A percentile compares a stretch with the other conserved stretches of the same genome.
Evolutionary conservation across 169 alveolate genomes (phyloP).

Genomic region (Plasmodium berghei): DNA sequence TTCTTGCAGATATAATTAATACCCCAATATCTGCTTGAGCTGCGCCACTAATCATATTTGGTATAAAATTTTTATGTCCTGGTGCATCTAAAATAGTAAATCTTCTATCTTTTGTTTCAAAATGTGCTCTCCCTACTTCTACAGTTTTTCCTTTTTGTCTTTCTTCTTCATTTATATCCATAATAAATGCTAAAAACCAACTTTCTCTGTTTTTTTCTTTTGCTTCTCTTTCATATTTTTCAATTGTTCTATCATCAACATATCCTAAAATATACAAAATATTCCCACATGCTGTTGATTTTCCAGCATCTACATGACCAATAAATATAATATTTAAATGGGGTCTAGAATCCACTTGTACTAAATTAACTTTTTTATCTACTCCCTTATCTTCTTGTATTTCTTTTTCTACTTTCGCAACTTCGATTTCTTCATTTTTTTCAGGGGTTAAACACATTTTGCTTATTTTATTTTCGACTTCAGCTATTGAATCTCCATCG

Average conservation of each 20-base stretch:
- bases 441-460: conserved; percentile 1
- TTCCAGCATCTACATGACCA: conserved; percentile 99
- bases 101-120: conserved; percentile 94
- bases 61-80: conserved; percentile 99
- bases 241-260: conserved; percentile 97
- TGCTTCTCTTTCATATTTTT: conserved; percentile 98
- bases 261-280: conserved; percentile 92
- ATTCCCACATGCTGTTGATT: conserved; percentile 98
- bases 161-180: conserved; percentile 99
- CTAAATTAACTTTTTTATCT: conserved; percentile 58
- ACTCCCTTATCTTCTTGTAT: conserved; percentile 12
- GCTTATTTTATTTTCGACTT: conserved; percentile 11
- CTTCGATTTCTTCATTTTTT: not conserved
- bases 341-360: conserved; percentile 90
- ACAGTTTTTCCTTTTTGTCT: conserved; percentile 98
- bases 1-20: conserved; percentile 96
- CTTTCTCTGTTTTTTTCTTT: conserved; percentile 98
- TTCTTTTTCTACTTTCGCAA: conserved; percentile 7
- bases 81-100: conserved; percentile 99
- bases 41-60: conserved; percentile 99
- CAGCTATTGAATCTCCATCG: conserved; percentile 2
- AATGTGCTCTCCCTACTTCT: conserved; percentile 98
- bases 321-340: conserved; percentile 97
- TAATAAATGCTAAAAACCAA: conserved; percentile 99
- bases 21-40: conserved; percentile 99